Percentiles rank a stretch among this genome's conserved stretches.
Evolutionary conservation across 352 stramenopile genomes (phyloP).

Genomic region (Sclerospora graminicola): DNA sequence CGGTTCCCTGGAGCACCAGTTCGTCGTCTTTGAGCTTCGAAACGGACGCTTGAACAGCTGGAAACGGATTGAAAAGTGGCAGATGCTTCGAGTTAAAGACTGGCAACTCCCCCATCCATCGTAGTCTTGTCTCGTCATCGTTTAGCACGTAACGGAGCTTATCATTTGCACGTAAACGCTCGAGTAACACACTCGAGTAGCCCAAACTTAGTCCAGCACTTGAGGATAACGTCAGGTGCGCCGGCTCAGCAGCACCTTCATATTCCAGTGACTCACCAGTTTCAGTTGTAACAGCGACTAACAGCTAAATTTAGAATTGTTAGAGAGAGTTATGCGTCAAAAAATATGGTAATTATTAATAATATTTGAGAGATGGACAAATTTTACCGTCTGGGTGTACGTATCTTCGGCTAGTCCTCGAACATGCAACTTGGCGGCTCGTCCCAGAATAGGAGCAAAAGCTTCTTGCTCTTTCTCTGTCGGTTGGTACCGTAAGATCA

Average conservation of each 20-base stretch:
- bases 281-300: slow-evolving; percentile 57
- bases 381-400: slow-evolving; percentile 41
- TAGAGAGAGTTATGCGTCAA: too few species aligned
- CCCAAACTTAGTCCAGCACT: slow-evolving; percentile 35
- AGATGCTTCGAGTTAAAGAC: slow-evolving; percentile 60
- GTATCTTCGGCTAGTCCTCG: slow-evolving; percentile 56
- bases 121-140: slow-evolving; percentile 7
- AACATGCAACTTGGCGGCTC: slow-evolving; percentile 43
- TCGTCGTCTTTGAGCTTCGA: slow-evolving; percentile 13
- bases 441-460: slow-evolving; percentile 62
- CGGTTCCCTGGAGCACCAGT: slow-evolving; percentile 38
- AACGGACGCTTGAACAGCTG: slow-evolving; percentile 33
- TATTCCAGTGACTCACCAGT: slow-evolving; percentile 54
- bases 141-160: slow-evolving; percentile 47
- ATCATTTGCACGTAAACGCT: slow-evolving; percentile 56
- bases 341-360: too few species aligned
- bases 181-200: slow-evolving; percentile 66
- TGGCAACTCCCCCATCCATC: slow-evolving; percentile 59
- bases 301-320: slow-evolving; percentile 15
- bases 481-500: slow-evolving; percentile 75
- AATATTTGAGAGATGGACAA: neutral
- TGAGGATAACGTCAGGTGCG: slow-evolving; percentile 51
- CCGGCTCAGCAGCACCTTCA: slow-evolving; percentile 25
- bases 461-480: slow-evolving; percentile 55
- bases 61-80: slow-evolving; percentile 76